Evolutionary conservation across 495 filamentous ascomycete genomes (phyloP).

Genomic region (Ramalina intermedia): DNA sequence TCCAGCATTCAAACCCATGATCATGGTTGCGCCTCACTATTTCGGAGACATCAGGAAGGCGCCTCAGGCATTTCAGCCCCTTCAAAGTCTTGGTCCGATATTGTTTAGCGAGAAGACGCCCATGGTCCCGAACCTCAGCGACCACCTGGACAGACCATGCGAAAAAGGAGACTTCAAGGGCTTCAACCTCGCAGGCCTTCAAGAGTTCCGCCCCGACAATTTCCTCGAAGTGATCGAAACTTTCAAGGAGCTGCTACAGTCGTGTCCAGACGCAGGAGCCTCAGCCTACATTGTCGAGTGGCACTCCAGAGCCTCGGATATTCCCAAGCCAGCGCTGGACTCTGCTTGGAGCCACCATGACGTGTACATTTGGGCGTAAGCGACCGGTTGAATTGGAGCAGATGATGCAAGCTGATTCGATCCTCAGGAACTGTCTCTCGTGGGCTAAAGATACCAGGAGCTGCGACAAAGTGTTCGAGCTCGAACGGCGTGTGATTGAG

Average conservation of each 20-base stretch:
- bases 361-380: conserved; percentile 7
- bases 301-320: conserved; percentile 5
- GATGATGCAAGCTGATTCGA: neutral
- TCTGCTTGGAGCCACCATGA: conserved; percentile 2
- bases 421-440: conserved; percentile 6
- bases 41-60: conserved; percentile 10
- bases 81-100: conserved; percentile 10
- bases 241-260: conserved; percentile 7
- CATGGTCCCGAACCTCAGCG: conserved; percentile 9
- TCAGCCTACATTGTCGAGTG: conserved; percentile 12
- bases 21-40: conserved; percentile 7
- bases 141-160: conserved; percentile 7
- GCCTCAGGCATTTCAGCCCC: conserved; percentile 6
- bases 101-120: neutral
- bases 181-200: conserved; percentile 11
- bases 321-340: neutral
- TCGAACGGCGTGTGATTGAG: conserved; percentile 5
- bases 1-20: conserved; percentile 6
- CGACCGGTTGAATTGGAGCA: neutral
- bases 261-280: conserved; percentile 6
- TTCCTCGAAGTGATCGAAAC: conserved; percentile 10
- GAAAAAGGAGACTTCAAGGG: conserved; percentile 15
- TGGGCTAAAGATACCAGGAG: conserved; percentile 5
- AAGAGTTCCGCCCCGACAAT: conserved; percentile 5
- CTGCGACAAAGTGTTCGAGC: neutral